Evolutionary conservation across 768 basidiomycete species (phyloP), one percentile per base, ranked within the genome.

Genomic region (Hygrophoropsis aurantiaca): DNA sequence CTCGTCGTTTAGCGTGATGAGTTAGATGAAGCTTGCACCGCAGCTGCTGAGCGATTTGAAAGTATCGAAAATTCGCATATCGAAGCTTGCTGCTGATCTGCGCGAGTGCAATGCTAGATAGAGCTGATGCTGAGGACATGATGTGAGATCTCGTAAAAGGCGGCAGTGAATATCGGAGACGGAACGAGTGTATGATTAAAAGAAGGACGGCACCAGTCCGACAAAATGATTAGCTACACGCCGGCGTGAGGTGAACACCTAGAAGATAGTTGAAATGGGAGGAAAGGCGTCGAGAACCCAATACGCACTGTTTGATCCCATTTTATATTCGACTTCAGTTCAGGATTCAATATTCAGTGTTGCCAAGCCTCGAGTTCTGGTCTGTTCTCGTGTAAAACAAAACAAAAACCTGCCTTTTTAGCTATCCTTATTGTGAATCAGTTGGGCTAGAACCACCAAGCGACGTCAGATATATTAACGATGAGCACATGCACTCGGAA

Each of bases 1-100:
- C 82, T 20, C 66, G 74, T n/a, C 58, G 68, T 45, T 72, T 74
- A 9, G 82, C 82, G 54, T 76, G 77, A 50, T 69, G 53, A 0
- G 75, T 75, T 13, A 67, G 71, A 8, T 40, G 60, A 5, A 64
- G 59, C 3, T 63, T 49, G 19, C 52, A 53, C 40, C 79, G 77
- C 20, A 68, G 58, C 32, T 59, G 56, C 25, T 59, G 57, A 3
- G 79, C 77, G 44, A 77, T 58, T 16, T 50, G 54, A 25, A 53
- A 34, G 58, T 75, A 74, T 39, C 66, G 72, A 3, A 52, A 57
- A 59, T 80, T 81, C 37, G 80, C 67, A 21, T 56, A 49, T 15
- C 68, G 72, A 32, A 81, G 67, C 44, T 69, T 72, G 45, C 51
- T 49, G 30, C 71, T 52, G 57, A 81, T 65, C 50, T 74, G 69